phyloP scores from a whole-genome alignment of 2,329 filamentous ascomycete genomes.

The Hypoxylon sp. region DNA sequence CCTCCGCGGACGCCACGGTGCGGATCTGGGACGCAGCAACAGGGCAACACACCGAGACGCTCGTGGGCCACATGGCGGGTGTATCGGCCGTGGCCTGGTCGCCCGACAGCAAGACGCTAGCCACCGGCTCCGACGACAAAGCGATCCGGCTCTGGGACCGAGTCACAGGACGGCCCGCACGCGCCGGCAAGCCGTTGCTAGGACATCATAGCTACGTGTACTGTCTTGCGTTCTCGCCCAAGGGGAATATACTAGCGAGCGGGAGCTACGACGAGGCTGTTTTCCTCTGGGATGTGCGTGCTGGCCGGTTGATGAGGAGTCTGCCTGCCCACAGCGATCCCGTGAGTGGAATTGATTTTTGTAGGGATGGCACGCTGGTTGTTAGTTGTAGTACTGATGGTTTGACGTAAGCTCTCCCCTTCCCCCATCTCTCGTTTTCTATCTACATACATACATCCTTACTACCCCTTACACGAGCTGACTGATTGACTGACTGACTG shows the following conservation, averaged over 20 bases:
- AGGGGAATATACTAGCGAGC: slow-evolving; percentile 95
- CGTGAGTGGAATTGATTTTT: slow-evolving; percentile 93
- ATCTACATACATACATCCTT: no score
- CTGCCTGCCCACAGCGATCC: slow-evolving; percentile 96
- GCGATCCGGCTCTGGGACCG: slow-evolving; percentile 92
- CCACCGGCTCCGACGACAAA: slow-evolving; percentile 96
- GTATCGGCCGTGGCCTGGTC: slow-evolving; percentile 95
- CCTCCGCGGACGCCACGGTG: slow-evolving; percentile 88
- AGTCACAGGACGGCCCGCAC: slow-evolving; percentile 69
- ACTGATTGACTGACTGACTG: no score
- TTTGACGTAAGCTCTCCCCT: slow-evolving; percentile 72
- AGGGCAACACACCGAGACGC: slow-evolving; percentile 84
- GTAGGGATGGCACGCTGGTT: slow-evolving; percentile 90
- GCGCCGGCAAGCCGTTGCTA: slow-evolving; percentile 69
- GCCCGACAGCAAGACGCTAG: slow-evolving; percentile 87
- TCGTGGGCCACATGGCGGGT: slow-evolving; percentile 93
- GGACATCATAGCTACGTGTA: slow-evolving; percentile 98
- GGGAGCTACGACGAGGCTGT: slow-evolving; percentile 98
- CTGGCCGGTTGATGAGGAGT: slow-evolving; percentile 87
- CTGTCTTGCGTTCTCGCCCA: slow-evolving; percentile 94
- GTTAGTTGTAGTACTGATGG: slow-evolving; percentile 94
- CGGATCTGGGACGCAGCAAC: slow-evolving; percentile 90
- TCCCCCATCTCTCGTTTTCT: background rate
- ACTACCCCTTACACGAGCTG: background rate
- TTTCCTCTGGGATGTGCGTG: slow-evolving; percentile 95